Base-by-base conservation (phyloP, 495 filamentous ascomycete species). In the Letharia lupina region DNA sequence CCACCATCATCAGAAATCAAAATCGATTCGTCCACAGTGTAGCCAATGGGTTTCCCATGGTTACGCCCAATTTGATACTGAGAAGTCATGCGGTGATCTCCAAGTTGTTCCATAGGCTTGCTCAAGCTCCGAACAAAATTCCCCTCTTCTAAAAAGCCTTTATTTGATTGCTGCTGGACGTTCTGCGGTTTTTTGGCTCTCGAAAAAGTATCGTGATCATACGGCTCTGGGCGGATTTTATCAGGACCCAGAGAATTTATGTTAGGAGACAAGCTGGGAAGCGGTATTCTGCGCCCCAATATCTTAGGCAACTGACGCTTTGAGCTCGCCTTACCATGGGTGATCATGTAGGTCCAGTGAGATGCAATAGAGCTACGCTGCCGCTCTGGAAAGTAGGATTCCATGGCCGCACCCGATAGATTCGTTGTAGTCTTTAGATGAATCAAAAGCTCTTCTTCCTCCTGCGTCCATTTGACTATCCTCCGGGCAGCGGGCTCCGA, bases 381-480 rank as follows among this genome's bases (percentile, higher is more conserved):
- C 37, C 61, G 31, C 16, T 48, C 56, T 37, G 67, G 67, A 54
- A 69, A 67, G 44, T 63, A 62, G 18, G 48, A n/a, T 35, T 40
- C 37, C 37, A 67, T 42, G 31, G 69, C 58, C 6, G n/a, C 18
- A 44, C 11, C 47, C 20, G 33, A 9, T 37, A 65, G 20, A 28
- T 33, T 35, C 9, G 56, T 67, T 28, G 58, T 48, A 16, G 31
- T 31, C 45, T 65, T 67, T 5, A 67, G 33, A 35, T 63, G 42
- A 28, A 61, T 39, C 28, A 69, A 31, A 13, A n/a, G 33, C 23
- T 67, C 31, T 33, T 69, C 57, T 35, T 71, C 63, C 42, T 59
- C 41, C 9, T 12, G 12, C 33, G 64, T 62, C 70, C 63, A 69
- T n/a, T 18, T 33, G 44, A 37, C 4, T 41, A 16, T 28, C 44